Evolutionary conservation across 441 rosid species (phyloP), one percentile per base, ranked within the genome.

Genomic region (Populus hybrid): DNA sequence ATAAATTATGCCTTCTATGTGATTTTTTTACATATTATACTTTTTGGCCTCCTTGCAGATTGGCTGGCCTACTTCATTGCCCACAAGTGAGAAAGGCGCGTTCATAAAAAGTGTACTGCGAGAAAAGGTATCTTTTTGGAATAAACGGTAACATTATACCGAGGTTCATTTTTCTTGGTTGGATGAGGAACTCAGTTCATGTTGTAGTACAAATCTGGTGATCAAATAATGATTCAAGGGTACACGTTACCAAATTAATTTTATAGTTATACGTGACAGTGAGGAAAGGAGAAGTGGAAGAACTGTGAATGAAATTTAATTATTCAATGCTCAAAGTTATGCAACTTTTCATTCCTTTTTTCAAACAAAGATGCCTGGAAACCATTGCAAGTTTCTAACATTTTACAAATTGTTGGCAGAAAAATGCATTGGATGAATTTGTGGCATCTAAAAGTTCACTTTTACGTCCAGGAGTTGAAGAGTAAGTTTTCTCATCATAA

Each of bases 21-120:
- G 18, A 23, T 64, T 75, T 61, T 83, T 34, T 23, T 84, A 61
- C 50, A 16, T 18, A 26, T 24, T 80, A 42, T 50, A 32, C 72
- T 20, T 8, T 21, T 63, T 12, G 38, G 77, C 36, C n/a, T 57
- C 81, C 67, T 69, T 87, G 80, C 89, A 95, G 96, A 93, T 93
- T 86, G 98, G 99, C 70, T 95, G 97, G 99, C 99, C 99, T 80
- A 88, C 92, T 73, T 91, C 96, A 20, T 81, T 95, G 88, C 98
- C 99, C 46, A 93, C 99, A 40, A 95, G 74, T 70, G 98, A 95
- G 89, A 92, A 92, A 83, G 86, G 82, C 69, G 14, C 89, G 11
- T 93, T 95, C 78, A 84, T 92, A 68, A 90, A 90, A 86, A 88
- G 88, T 57, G 86, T 92, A 68, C 67, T 95, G 83, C 85, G 81